phyloP scores from a whole-genome alignment of 2,329 filamentous ascomycete genomes.

The Aureobasidium subglaciale region DNA sequence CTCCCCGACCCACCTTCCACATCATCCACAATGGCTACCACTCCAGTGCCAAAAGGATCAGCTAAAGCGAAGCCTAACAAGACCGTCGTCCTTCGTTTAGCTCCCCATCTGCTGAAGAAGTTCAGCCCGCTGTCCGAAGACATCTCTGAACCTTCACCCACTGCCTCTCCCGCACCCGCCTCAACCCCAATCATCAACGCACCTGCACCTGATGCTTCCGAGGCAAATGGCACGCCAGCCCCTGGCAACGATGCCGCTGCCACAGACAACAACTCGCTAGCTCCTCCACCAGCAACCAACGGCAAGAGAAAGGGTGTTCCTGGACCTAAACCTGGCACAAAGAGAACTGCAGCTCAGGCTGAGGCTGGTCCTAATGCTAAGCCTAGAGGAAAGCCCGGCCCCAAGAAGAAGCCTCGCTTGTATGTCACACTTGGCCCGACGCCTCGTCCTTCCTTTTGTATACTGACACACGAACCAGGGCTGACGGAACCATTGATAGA shows the following conservation, averaged over 20 bases:
- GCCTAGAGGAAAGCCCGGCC: conserved; percentile 78
- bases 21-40: conserved; percentile 13
- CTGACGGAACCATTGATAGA: conserved; percentile 43
- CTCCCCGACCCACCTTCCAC: conserved; percentile 19
- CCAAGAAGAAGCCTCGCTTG: conserved; percentile 93
- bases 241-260: conserved; percentile 28
- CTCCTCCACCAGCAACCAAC: conserved; percentile 39
- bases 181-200: conserved; percentile 30
- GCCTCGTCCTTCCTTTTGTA: background rate
- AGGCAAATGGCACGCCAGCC: conserved; percentile 35
- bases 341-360: conserved; percentile 45
- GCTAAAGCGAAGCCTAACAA: conserved; percentile 25
- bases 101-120: conserved; percentile 22
- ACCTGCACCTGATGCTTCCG: conserved; percentile 34
- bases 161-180: conserved; percentile 30
- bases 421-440: conserved; percentile 50
- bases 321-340: conserved; percentile 58
- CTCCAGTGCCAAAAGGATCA: conserved; percentile 16
- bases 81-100: conserved; percentile 24
- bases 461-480: conserved; percentile 31
- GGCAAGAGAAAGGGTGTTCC: conserved; percentile 71
- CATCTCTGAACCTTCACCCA: conserved; percentile 29
- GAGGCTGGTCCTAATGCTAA: conserved; percentile 55
- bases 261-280: conserved; percentile 33
- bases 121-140: conserved; percentile 25